Evolutionary conservation across 2,329 filamentous ascomycete genomes (phyloP), one percentile per base, ranked within the genome.

Genomic region (Colletotrichum navitas): DNA sequence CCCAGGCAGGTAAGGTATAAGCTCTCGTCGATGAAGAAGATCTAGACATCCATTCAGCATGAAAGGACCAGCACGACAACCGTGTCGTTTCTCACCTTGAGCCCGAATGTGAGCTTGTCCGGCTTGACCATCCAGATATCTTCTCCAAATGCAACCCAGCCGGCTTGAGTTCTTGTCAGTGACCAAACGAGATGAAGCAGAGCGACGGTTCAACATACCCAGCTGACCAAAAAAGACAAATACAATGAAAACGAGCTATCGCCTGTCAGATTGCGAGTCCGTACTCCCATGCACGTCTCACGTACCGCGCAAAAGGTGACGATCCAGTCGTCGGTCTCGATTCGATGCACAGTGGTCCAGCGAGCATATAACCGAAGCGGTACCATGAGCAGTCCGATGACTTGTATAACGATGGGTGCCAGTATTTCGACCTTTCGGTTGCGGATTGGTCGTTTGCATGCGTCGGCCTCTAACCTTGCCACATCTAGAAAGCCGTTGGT

Each of bases 311-410:
- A 77, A n/a, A 76, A 72, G 5, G 81, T 72, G 76, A 83, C 80
- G 24, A 83, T 74, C 73, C 81, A 83, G 72, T 85, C 83, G 59
- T 85, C 83, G 5, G 79, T 21, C 34, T 79, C 80, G 29, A 81
- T 78, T 6, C 76, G 71, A 6, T 76, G 74, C 8, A 76, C 72
- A 7, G 77, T 79, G 45, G 70, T 76, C 80, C 80, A 81, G 16
- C 83, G 76, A 21, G 78, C 78, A 58, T 79, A 83, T 5, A 85
- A 66, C n/a, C 83, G 78, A 29, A 84, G 58, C 41, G 79, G 76
- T 5, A 83, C 77, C 45, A 76, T 78, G 1, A 80, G 6, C 29
- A 81, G 75, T 0, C 81, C 82, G 41, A 80, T 75, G 1, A 79
- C 68, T 66, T 84, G 80, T 45, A 82, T 76, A 5, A 78, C 75